Evolutionary conservation across 257 asterid genomes (phyloP).

Genomic region (Solanum boliviense): DNA sequence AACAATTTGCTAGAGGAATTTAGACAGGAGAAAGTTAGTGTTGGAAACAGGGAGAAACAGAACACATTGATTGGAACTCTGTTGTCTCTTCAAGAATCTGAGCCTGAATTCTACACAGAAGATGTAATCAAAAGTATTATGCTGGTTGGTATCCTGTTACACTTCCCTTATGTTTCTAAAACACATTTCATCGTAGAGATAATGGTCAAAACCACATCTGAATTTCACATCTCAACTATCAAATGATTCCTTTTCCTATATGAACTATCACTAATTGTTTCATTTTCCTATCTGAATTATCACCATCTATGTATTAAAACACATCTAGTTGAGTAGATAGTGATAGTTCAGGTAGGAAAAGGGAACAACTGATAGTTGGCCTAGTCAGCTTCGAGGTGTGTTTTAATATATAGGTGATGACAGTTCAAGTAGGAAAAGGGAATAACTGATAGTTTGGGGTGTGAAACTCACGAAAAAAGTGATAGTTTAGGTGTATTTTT

Average conservation of each 20-base stretch:
- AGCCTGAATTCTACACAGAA: constrained; percentile 18
- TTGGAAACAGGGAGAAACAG: neutral
- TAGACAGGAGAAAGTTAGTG: neutral
- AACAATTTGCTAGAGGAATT: neutral
- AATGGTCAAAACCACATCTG: neutral
- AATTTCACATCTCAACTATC: no score
- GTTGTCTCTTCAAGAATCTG: constrained; percentile 8
- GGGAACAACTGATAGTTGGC: neutral
- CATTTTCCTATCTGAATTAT: neutral
- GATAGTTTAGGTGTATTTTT: neutral
- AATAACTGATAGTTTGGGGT: neutral
- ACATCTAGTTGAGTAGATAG: no score
- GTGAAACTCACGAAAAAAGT: neutral
- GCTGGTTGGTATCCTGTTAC: constrained; percentile 11
- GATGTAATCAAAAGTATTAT: constrained; percentile 11
- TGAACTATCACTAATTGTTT: neutral
- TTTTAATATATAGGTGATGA: neutral
- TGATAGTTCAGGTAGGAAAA: no score
- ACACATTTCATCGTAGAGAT: neutral
- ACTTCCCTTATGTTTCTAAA: neutral
- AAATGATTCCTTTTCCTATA: no score
- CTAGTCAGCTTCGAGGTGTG: neutral
- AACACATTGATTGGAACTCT: constrained; percentile 17
- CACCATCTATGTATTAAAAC: neutral
- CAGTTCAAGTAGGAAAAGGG: neutral